Base-by-base conservation (phyloP, 352 stramenopile species). In the Ochromonadaceae sp. region DNA sequence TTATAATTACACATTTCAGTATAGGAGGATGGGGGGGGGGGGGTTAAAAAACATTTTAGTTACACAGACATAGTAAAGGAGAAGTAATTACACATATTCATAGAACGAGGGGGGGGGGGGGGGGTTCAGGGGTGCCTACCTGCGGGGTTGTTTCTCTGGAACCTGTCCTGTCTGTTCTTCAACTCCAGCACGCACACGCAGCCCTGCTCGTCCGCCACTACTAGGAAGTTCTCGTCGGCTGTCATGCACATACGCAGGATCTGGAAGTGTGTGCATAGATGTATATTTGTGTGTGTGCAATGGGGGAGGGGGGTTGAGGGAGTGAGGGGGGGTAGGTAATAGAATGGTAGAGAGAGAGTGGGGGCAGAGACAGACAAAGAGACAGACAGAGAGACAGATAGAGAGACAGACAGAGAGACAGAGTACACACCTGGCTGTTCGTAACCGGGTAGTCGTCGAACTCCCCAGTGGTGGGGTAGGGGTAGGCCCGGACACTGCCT, bases 181-280 rank as follows among this genome's bases (percentile, higher is more conserved):
- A 87, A 36, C 59, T 93, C 85, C 39, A 93, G 92, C 32, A 95
- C 87, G 43, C 78, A 89, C 28, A 96, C 47, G 38, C 78, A 86
- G 7, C 88, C 88, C 56, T 91, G 84, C 72, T 94, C 85, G 39
- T 87, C 87, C 4, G 81, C 80, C n/a, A 82, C 89, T 65, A 95
- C 86, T n/a, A 96, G 71, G 52, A 77, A 90, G 55, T 90, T 80
- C 57, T 93, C 89, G 68, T 95, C 86, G 53, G 81, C 81, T 0
- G 84, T 88, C 9, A 93, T 74, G 17, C 81, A 75, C 59, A 93
- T 69, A 10, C 84, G 72, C 17, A 80, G 84, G 3, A 88, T 57
- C 30, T 17, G 14, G 20, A 31, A 50, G n/a, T n/a, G n/a, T n/a
- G n/a, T n/a, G n/a, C n/a, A n/a, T n/a, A n/a, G n/a, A n/a, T n/a